These are phyloP conservation scores for Krasilnikovozyma curviuscula DNA, from an alignment of 768 basidiomycete species.

Conservation along the genomic window DNA sequence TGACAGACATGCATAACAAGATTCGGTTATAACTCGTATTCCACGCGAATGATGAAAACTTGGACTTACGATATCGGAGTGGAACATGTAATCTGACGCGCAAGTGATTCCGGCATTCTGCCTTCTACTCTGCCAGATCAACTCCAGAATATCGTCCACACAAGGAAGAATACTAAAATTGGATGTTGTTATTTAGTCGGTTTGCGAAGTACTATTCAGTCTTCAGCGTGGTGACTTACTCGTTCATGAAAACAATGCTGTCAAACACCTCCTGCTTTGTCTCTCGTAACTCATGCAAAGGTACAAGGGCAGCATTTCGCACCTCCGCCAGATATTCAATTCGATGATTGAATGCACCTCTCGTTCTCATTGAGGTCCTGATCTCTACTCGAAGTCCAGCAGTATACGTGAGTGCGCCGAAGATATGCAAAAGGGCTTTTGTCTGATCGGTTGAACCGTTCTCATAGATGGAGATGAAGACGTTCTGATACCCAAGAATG, in stretches of 20 bases:
- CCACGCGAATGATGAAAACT: not conserved
- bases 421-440: slow-evolving; percentile 83
- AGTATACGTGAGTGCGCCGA: slow-evolving; percentile 72
- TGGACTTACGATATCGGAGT: slow-evolving; percentile 61
- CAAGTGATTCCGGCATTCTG: slow-evolving; percentile 98
- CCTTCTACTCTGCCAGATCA: slow-evolving; percentile 79
- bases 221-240: no score
- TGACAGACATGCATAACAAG: slow-evolving; percentile 14
- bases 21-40: not conserved
- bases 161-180: slow-evolving; percentile 91
- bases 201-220: no score
- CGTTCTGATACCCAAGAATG: slow-evolving; percentile 89
- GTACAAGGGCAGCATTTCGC: slow-evolving; percentile 92
- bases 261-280: slow-evolving; percentile 86
- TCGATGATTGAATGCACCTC: slow-evolving; percentile 94
- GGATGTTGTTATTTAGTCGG: no score
- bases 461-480: slow-evolving; percentile 96
- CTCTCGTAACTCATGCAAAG: slow-evolving; percentile 81
- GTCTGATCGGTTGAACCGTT: slow-evolving; percentile 99
- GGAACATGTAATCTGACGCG: slow-evolving; percentile 98
- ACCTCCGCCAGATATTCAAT: slow-evolving; percentile 99
- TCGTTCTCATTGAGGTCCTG: slow-evolving; percentile 72
- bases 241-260: slow-evolving; percentile 97
- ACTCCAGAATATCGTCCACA: slow-evolving; percentile 88
- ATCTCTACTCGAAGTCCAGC: slow-evolving; percentile 88